phyloP scores from a whole-genome alignment of 805 yeast species.

The Ogataea pilisensis region DNA sequence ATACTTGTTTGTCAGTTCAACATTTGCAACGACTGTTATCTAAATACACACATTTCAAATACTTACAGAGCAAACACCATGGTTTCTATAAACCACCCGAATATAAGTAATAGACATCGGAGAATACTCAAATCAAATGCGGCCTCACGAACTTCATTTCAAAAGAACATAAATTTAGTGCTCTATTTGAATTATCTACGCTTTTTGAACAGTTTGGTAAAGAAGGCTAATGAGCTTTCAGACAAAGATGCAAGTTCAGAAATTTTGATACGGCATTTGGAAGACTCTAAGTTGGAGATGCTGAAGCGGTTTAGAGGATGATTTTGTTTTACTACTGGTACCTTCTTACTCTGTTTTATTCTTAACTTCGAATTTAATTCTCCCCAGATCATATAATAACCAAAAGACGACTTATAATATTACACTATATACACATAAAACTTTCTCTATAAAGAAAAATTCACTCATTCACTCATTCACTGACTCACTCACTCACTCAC shows the following conservation, averaged over 20 bases:
- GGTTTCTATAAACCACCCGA: slow-evolving; percentile 11
- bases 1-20: too few species aligned
- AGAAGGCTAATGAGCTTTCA: slow-evolving; percentile 37
- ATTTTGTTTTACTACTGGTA: not conserved
- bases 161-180: slow-evolving; percentile 28
- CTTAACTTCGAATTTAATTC: slow-evolving; percentile 1
- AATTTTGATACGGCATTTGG: slow-evolving; percentile 39
- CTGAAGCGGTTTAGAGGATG: slow-evolving; percentile 23
- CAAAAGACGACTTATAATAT: too few species aligned
- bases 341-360: not conserved
- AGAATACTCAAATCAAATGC: slow-evolving; percentile 6
- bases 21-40: too few species aligned
- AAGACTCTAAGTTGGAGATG: slow-evolving; percentile 25
- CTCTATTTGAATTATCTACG: slow-evolving; percentile 45
- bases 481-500: slow-evolving; percentile 3
- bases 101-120: slow-evolving; percentile 12
- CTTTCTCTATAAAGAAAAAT: too few species aligned
- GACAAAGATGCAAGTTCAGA: slow-evolving; percentile 39
- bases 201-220: slow-evolving; percentile 39
- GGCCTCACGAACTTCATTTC: slow-evolving; percentile 11
- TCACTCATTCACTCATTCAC: too few species aligned
- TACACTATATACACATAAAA: too few species aligned
- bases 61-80: too few species aligned
- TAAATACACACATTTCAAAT: too few species aligned
- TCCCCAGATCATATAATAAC: too few species aligned